phyloP scores from a whole-genome alignment of 805 yeast genomes.

The Metschnikowia colocasiae region DNA sequence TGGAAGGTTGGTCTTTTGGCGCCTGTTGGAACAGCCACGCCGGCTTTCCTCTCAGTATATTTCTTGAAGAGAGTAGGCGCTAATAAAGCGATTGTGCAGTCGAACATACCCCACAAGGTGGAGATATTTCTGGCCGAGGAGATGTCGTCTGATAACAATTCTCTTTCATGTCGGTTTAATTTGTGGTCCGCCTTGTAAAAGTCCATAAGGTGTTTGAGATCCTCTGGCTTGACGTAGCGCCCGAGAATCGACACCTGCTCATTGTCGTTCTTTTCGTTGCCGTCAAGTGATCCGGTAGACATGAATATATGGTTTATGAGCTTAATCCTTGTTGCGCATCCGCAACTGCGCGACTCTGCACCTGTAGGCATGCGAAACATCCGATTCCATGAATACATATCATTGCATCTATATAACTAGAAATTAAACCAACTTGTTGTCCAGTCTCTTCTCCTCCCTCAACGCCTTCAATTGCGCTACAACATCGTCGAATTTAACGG shows the following conservation, averaged over 20 bases:
- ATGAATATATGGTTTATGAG: not conserved
- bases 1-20: conserved; percentile 20
- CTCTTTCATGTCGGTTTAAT: conserved; percentile 40
- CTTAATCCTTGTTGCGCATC: not conserved
- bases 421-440: conserved; percentile 43
- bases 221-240: conserved; percentile 27
- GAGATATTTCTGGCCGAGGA: conserved; percentile 32
- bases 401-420: conserved; percentile 7
- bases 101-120: conserved; percentile 38
- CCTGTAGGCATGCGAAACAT: not conserved
- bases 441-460: conserved; percentile 71
- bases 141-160: conserved; percentile 37
- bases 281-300: not conserved
- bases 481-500: conserved; percentile 69
- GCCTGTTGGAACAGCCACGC: not conserved
- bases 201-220: conserved; percentile 36
- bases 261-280: not conserved
- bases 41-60: conserved; percentile 6
- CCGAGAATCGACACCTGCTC: conserved; percentile 14
- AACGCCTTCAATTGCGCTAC: conserved; percentile 63
- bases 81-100: conserved; percentile 37
- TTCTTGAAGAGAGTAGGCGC: conserved; percentile 36
- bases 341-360: not conserved
- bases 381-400: not conserved
- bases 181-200: conserved; percentile 49